Base-by-base conservation (phyloP, 2,329 filamentous ascomycete species). In the Fusarium temperatum region DNA sequence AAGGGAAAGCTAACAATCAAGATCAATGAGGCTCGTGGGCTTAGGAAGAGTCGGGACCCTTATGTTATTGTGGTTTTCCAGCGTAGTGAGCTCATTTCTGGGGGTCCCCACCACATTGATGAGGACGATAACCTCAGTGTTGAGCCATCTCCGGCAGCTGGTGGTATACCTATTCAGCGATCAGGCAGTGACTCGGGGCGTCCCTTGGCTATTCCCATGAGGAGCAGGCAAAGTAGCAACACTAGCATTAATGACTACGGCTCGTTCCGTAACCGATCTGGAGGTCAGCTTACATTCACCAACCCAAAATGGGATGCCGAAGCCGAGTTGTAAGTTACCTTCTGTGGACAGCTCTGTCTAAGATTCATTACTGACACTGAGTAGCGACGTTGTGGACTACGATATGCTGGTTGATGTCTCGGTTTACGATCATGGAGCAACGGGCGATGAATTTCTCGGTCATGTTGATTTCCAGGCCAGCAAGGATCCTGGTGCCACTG, bases 11-110 rank as follows among this genome's bases (percentile, higher is more conserved):
- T 99, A 64, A 93, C 92, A 39, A 94, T 99, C 77, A 95, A 94
- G 80, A 96, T 99, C 62, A 88, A 91, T 57, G 94, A 98, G 82
- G 96, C 93, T 54, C 89, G 94, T 78, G 94, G 94, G 15, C 84
- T 99, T 59, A 89, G 93, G 69, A 94, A 91, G 66, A 94, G 94
- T 80, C 90, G 91, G 67, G 94, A 98, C 78, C 96, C 96, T 3
- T 99, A 99, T 79, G 94, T 98, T 59, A 95, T 99, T 17, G 97
- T 94, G 67, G 95, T 98, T 32, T 99, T 98, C 80, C 96, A 99
- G 82, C 93, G 94, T 81, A 98, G 96, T 80, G 96, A 99, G 82
- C 92, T 97, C 77, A 98, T 99, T 63, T 98, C 96, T 2, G 92
- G 94, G 63, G 94, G 94, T 6, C 94, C 95, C 18, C 90, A 92